Conservation (phyloP, 2,329 filamentous ascomycete genomes). For the Cytospora piceicola region DNA sequence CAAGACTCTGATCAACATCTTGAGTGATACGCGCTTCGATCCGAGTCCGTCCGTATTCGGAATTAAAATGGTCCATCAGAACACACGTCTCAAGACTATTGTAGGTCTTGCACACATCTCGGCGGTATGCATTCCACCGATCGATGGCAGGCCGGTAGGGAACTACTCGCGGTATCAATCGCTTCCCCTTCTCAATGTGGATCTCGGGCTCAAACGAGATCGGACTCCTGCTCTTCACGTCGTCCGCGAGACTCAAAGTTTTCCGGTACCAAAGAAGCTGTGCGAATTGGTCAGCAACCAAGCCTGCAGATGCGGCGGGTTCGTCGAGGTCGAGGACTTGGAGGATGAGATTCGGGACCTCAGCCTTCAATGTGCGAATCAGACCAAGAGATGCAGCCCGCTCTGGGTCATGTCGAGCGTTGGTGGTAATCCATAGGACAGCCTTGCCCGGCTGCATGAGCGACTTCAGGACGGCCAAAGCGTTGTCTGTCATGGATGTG, state of each 20-base stretch:
- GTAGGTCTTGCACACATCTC: slow-evolving; percentile 39
- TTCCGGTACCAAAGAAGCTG: slow-evolving; percentile 4
- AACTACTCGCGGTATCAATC: slow-evolving; percentile 45
- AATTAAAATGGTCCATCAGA: slow-evolving; percentile 32
- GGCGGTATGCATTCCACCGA: slow-evolving; percentile 44
- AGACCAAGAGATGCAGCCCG: slow-evolving; percentile 41
- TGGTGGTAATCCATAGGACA: slow-evolving; percentile 40
- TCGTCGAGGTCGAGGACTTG: slow-evolving; percentile 40
- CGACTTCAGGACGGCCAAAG: slow-evolving; percentile 36
- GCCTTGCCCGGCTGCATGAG: slow-evolving; percentile 38
- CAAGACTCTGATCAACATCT: rapidly evolving
- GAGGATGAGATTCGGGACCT: slow-evolving; percentile 39
- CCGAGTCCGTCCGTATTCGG: slow-evolving; percentile 29
- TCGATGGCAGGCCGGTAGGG: slow-evolving; percentile 45
- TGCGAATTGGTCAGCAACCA: neutral
- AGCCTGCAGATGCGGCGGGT: neutral
- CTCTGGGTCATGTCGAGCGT: slow-evolving; percentile 35
- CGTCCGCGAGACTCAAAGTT: neutral
- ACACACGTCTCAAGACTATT: slow-evolving; percentile 42
- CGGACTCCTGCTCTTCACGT: slow-evolving; percentile 22
- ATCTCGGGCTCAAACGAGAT: slow-evolving; percentile 44
- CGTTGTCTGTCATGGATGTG: slow-evolving; percentile 39
- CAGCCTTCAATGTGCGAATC: slow-evolving; percentile 39
- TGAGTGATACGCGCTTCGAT: slow-evolving; percentile 32
- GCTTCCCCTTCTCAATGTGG: slow-evolving; percentile 41